phyloP scores from a whole-genome alignment of 306 rosid genomes.

The Medicago ruthenica region DNA sequence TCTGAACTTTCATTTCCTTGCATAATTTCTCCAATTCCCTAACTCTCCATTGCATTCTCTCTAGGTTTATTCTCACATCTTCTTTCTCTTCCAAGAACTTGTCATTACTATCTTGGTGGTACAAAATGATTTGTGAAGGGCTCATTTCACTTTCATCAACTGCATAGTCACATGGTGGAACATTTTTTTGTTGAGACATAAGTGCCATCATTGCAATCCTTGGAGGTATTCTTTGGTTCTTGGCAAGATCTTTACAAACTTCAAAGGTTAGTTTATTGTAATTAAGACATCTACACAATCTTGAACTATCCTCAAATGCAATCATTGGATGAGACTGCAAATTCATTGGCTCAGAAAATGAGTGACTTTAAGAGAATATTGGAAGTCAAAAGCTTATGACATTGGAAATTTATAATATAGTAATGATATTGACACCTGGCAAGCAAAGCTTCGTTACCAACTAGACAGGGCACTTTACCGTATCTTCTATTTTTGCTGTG shows the following conservation, averaged over 20 bases:
- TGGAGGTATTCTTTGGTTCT: constrained; percentile 82
- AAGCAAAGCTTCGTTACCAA: constrained; percentile 13
- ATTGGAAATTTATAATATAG: background rate
- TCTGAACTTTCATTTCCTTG: constrained; percentile 63
- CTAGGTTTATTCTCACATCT: constrained; percentile 46
- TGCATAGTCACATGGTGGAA: constrained; percentile 29
- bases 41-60: constrained; percentile 69
- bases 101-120: constrained; percentile 22
- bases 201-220: constrained; percentile 70
- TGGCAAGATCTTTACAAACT: constrained; percentile 73
- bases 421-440: constrained; percentile 2
- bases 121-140: constrained; percentile 42
- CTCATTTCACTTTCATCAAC: constrained; percentile 18
- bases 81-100: constrained; percentile 48
- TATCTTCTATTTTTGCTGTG: constrained; percentile 20
- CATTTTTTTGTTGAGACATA: constrained; percentile 56
- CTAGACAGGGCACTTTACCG: constrained; percentile 11
- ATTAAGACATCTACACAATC: constrained; percentile 72
- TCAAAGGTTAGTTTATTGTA: constrained; percentile 70
- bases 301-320: constrained; percentile 68
- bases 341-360: constrained; percentile 13
- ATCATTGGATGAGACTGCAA: constrained; percentile 68
- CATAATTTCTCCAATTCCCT: constrained; percentile 70
- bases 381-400: constrained; percentile 6
- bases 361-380: background rate